Base-by-base conservation (phyloP, 1,284 basidiomycete species). In the Sporisorium scitamineum region DNA sequence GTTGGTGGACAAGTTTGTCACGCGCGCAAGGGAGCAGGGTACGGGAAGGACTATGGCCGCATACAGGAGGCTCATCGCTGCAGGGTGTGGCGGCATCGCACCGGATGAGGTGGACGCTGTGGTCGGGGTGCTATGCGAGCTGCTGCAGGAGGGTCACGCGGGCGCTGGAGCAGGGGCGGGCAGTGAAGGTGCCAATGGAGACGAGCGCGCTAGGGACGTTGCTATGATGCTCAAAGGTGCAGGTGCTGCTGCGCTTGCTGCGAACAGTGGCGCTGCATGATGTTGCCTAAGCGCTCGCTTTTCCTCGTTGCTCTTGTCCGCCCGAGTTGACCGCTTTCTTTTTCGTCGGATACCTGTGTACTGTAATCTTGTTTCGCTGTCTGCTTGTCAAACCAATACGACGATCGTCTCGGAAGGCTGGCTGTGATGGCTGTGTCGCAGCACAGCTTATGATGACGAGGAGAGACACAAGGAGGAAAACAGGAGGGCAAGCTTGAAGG, bases 21-120 rank as follows among this genome's bases (percentile, higher is more conserved):
- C 66, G 27, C 61, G 67, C 13, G 78, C 79, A 27, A 57, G 70
- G 39, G 77, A 80, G 59, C 80, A 84, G 57, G 81, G 80, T 14
- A 81, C 82, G 4, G 84, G 82, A 13, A 72, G 61, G 52, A 80
- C 76, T 16, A 83, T 84, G 80, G 76, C 80, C 2, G 76, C 80
- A 29, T 85, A 85, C 70, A 72, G 83, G n/a, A 68, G 84, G 26
- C 64, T 85, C 50, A 84, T 85, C 48, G 80, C 80, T 1, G 82
- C 81, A 5, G 82, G 83, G 1, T 83, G 82, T 57, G 84, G 83
- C 14, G 82, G 80, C 3, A 82, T 85, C 39, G 78, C 79, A 0
- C 71, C 75, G 24, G 77, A 81, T 24, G 82, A 85, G 61, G 83
- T 84, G 20, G 84, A 85, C 37, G 79, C 76, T 10, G 84, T 85